Evolutionary conservation across 345 rosid species (phyloP).

Genomic region (Arabis alpina): DNA sequence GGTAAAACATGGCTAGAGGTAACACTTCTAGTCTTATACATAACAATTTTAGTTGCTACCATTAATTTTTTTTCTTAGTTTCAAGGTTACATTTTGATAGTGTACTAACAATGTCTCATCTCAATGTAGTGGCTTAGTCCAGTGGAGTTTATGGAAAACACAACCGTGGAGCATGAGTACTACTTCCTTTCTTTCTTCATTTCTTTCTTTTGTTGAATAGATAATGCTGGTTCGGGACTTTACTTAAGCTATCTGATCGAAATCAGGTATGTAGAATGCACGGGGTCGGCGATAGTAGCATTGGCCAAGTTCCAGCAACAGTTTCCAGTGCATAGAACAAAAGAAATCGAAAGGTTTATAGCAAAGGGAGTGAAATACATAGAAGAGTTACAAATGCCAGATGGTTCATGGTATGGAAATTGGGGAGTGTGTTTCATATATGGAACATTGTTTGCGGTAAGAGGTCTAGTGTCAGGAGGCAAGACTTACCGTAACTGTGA

Average conservation of each 20-base stretch:
- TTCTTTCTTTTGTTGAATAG: not conserved
- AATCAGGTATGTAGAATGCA: constrained; percentile 57
- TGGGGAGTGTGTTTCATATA: constrained; percentile 78
- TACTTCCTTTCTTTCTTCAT: not conserved
- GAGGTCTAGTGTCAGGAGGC: constrained; percentile 55
- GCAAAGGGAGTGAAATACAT: constrained; percentile 50
- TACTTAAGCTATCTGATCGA: not conserved
- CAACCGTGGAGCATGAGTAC: constrained; percentile 30
- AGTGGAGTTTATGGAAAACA: constrained; percentile 22
- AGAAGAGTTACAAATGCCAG: constrained; percentile 48
- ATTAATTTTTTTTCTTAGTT: too few species aligned
- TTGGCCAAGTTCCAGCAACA: constrained; percentile 50
- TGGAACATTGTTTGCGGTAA: constrained; percentile 59
- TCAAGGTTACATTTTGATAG: too few species aligned
- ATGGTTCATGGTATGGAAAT: constrained; percentile 77
- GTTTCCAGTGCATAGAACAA: constrained; percentile 51
- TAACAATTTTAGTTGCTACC: too few species aligned
- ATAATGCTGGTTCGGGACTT: not conserved
- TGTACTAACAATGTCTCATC: too few species aligned
- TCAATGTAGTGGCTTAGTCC: constrained; percentile 36
- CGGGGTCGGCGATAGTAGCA: constrained; percentile 45
- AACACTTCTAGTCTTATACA: not conserved
- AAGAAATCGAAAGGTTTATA: constrained; percentile 56
- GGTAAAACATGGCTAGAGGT: constrained; percentile 38
- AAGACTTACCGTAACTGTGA: constrained; percentile 45